phyloP scores from a whole-genome alignment of 495 filamentous ascomycete species.

The Aspergillus wentii region DNA sequence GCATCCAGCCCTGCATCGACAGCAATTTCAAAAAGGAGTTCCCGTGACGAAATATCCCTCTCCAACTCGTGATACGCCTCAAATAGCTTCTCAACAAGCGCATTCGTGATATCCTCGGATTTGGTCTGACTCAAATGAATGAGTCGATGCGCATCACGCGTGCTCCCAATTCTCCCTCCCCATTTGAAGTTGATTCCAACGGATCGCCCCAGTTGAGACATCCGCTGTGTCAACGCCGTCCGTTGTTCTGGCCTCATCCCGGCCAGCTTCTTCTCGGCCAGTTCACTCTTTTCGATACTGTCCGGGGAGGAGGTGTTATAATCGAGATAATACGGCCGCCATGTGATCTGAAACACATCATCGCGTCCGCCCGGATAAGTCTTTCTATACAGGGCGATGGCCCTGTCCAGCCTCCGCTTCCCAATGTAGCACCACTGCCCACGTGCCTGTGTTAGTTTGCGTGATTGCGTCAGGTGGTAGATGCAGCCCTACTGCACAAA shows the following conservation, averaged over 20 bases:
- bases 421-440: slow-evolving; percentile 62
- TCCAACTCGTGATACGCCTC: slow-evolving; percentile 11
- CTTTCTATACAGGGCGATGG: slow-evolving; percentile 51
- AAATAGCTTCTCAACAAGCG: slow-evolving; percentile 5
- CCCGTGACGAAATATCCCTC: slow-evolving; percentile 10
- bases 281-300: neutral
- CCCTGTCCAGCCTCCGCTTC: slow-evolving; percentile 53
- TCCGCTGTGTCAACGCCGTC: neutral
- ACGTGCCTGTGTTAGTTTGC: neutral
- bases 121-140: slow-evolving; percentile 24
- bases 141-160: slow-evolving; percentile 10
- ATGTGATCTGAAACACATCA: slow-evolving; percentile 55
- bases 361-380: slow-evolving; percentile 39
- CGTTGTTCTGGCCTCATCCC: slow-evolving; percentile 4
- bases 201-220: slow-evolving; percentile 6
- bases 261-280: slow-evolving; percentile 9
- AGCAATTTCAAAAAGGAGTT: slow-evolving; percentile 5
- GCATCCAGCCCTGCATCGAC: slow-evolving; percentile 16
- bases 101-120: slow-evolving; percentile 7
- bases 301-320: slow-evolving; percentile 12
- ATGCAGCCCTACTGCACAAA: neutral
- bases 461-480: neutral
- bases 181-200: slow-evolving; percentile 7
- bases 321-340: slow-evolving; percentile 62
- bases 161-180: slow-evolving; percentile 7